Evolutionary conservation across 2,329 filamentous ascomycete genomes (phyloP).

Genomic region (Colletotrichum sp.): DNA sequence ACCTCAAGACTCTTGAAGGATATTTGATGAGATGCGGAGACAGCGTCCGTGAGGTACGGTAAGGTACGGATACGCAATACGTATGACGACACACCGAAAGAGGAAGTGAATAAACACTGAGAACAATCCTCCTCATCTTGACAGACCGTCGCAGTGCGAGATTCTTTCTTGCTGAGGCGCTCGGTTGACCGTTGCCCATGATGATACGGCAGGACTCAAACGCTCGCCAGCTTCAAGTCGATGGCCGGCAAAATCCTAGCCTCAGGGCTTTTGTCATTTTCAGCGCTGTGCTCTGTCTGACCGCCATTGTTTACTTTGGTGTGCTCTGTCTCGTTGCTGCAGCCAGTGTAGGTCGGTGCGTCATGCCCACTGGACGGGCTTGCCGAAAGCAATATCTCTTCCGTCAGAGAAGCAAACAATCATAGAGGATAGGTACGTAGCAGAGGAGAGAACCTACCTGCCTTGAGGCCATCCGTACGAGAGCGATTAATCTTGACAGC

Average conservation of each 20-base stretch:
- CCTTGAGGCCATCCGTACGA: not conserved
- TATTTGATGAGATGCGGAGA: not conserved
- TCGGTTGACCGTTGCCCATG: constrained; percentile 7
- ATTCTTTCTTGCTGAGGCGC: not conserved
- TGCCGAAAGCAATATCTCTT: not conserved
- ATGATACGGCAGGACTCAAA: not conserved
- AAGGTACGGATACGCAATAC: not conserved
- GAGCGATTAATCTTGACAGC: not conserved
- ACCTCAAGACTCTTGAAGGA: not conserved
- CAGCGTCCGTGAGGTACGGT: not conserved
- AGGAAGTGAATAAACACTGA: not conserved
- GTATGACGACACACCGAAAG: not conserved
- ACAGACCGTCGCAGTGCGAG: not conserved
- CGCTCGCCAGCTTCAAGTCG: not conserved
- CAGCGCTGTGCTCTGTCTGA: not conserved
- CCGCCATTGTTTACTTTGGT: not conserved
- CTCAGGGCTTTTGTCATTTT: no score
- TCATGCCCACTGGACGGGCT: not conserved
- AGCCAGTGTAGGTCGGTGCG: not conserved
- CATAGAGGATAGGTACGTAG: not conserved
- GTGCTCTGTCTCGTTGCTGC: not conserved
- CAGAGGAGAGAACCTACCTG: not conserved
- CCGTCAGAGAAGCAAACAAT: not conserved
- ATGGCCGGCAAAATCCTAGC: not conserved
- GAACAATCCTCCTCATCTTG: not conserved